Conservation (phyloP, 164 flowering plant species). For the Vitis amurensis region DNA sequence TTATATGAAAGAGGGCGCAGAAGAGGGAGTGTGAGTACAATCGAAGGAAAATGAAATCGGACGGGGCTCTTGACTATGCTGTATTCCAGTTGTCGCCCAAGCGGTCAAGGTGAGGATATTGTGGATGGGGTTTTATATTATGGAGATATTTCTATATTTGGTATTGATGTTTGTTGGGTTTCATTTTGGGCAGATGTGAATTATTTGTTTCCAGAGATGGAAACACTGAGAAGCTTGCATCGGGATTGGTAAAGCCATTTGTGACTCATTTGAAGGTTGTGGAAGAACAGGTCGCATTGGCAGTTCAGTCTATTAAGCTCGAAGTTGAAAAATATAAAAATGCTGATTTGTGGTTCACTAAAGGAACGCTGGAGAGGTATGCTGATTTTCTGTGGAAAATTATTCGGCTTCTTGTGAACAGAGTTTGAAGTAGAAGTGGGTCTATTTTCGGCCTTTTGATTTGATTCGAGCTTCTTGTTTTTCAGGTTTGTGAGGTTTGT, state of each 20-base stretch:
- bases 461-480: slow-evolving; percentile 8
- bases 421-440: not conserved
- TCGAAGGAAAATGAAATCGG: slow-evolving; percentile 55
- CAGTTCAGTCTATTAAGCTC: slow-evolving; percentile 74
- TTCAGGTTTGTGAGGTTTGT: slow-evolving; percentile 94
- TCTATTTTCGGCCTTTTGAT: not conserved
- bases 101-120: slow-evolving; percentile 60
- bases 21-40: slow-evolving; percentile 9
- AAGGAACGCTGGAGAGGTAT: slow-evolving; percentile 97
- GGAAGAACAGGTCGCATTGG: slow-evolving; percentile 72
- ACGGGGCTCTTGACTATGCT: slow-evolving; percentile 71
- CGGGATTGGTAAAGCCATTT: slow-evolving; percentile 88
- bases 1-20: slow-evolving; percentile 22
- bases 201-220: slow-evolving; percentile 79
- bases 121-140: not conserved
- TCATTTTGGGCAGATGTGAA: slow-evolving; percentile 67
- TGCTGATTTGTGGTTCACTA: slow-evolving; percentile 85
- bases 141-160: not conserved
- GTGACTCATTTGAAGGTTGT: slow-evolving; percentile 76
- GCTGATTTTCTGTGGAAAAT: not conserved
- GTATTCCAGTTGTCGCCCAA: slow-evolving; percentile 77
- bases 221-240: slow-evolving; percentile 84
- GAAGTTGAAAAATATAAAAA: slow-evolving; percentile 57
- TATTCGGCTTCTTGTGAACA: too few relatives aligned
- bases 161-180: not conserved